Conservation (phyloP, 176 grass and related monocot genomes). For the Poa pratensis region DNA sequence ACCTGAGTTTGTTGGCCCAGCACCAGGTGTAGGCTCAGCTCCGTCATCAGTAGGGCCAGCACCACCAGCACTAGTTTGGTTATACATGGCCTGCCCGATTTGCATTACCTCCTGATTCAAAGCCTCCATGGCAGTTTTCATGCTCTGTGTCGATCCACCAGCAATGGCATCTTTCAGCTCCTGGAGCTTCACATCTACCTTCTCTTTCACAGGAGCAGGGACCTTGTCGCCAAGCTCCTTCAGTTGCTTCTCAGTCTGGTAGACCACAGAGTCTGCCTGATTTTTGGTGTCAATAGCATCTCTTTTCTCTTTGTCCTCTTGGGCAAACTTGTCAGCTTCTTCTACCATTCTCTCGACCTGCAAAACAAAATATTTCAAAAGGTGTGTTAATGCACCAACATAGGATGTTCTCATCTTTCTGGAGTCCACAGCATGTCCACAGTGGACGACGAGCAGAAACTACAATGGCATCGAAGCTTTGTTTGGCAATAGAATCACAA, state of each 20-base stretch:
- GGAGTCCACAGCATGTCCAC: neutral
- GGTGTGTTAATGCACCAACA: neutral
- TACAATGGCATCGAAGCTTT: neutral
- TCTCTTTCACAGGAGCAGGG: slow-evolving; percentile 75
- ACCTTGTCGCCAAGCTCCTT: slow-evolving; percentile 97
- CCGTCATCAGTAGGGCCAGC: slow-evolving; percentile 56
- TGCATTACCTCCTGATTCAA: slow-evolving; percentile 99
- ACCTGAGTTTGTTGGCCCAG: slow-evolving; percentile 42
- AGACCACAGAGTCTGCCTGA: slow-evolving; percentile 85
- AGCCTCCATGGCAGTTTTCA: slow-evolving; percentile 87
- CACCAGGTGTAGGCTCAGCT: slow-evolving; percentile 55
- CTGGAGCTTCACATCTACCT: slow-evolving; percentile 80
- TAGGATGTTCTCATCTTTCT: neutral
- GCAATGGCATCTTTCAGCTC: slow-evolving; percentile 88
- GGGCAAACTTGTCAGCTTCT: slow-evolving; percentile 91
- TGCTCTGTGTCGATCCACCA: slow-evolving; percentile 76
- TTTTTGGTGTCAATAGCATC: slow-evolving; percentile 98
- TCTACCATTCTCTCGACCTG: slow-evolving; percentile 96
- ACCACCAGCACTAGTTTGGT: slow-evolving; percentile 59
- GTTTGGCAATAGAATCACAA: neutral
- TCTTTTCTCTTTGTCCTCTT: slow-evolving; percentile 98
- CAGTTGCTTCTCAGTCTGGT: slow-evolving; percentile 97
- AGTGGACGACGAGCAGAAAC: neutral
- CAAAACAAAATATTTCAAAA: slow-evolving; percentile 27
- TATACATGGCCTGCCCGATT: slow-evolving; percentile 90